Base-by-base conservation (phyloP, 306 rosid species). In the Echinosophora koreensis region DNA sequence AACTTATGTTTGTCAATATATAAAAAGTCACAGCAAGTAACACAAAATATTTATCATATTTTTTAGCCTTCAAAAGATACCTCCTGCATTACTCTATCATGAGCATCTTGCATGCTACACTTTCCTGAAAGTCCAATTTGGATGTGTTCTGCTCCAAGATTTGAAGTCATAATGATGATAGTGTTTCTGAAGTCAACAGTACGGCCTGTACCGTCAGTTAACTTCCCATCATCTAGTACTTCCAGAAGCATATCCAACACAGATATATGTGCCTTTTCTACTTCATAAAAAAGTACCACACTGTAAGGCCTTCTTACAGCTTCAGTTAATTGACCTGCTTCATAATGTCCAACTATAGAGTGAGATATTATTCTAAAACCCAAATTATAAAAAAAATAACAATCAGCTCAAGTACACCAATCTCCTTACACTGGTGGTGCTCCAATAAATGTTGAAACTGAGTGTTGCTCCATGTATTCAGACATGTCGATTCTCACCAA, bases 321-420 rank as follows among this genome's bases (percentile, higher is more conserved):
- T 89, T 94, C 97, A 0, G 98, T 94, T 18, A 94, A 85, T 44
- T 94, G 98, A n/a, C 98, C 98, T 51, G 97, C 97, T 88, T 94
- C 98, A 13, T 92, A 95, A 16, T 94, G 93, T 11, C 97, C 98
- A 55, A 94, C 84, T 0, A 4, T 11, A n/a, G 2, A 57, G 67
- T 82, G 34, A 80, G n/a, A 10, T 10, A 14, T 3, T 5, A 30
- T 66, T 46, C 8, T 3, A 11, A 8, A 0, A 12, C 3, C 17
- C 0, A 22, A n/a, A 34, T n/a, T n/a, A 35, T 8, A 15, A 7
- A 34, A 34, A 2, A 34, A 11, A 42, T 6, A 4, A 34, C 52
- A 14, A 2, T 32, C 0, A 37, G 2, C 13, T 17, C 34, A 11
- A 34, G 11, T 41, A 39, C 5, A 7, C 10, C 4, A 22, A 39